Conservation (phyloP, 768 basidiomycete genomes). For the Strobilomyces confusus region DNA sequence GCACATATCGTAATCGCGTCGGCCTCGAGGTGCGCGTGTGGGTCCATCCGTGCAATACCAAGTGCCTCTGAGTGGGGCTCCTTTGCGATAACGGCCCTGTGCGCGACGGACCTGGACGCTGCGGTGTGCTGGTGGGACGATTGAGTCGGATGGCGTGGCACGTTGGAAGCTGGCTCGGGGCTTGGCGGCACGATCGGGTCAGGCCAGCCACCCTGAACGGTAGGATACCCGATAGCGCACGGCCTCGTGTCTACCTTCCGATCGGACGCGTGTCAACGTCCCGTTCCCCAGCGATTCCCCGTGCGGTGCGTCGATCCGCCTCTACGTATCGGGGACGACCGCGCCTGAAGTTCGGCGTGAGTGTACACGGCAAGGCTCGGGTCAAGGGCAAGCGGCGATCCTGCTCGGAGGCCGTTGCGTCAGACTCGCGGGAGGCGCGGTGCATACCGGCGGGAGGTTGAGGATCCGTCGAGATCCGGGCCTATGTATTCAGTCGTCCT, state of each 20-base stretch:
- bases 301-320: not conserved
- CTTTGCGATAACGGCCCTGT: not conserved
- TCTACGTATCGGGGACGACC: not conserved
- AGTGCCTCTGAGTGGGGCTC: too few species aligned
- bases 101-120: too few species aligned
- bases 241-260: not conserved
- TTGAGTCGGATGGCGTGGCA: not conserved
- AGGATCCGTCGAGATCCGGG: constrained; percentile 5
- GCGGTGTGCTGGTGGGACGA: not conserved
- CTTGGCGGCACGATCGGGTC: not conserved
- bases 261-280: not conserved
- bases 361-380: too few species aligned
- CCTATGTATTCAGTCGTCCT: not conserved
- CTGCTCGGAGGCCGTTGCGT: too few species aligned
- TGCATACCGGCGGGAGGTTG: not conserved
- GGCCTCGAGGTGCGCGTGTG: not conserved
- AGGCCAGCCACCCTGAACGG: not conserved
- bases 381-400: too few species aligned
- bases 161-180: not conserved
- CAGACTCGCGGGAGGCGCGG: not conserved
- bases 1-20: not conserved
- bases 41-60: not conserved
- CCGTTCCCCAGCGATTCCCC: not conserved
- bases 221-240: not conserved
- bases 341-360: too few species aligned